Evolutionary conservation across 495 filamentous ascomycete genomes (phyloP).

Genomic region (Aspergillus conjunctus): DNA sequence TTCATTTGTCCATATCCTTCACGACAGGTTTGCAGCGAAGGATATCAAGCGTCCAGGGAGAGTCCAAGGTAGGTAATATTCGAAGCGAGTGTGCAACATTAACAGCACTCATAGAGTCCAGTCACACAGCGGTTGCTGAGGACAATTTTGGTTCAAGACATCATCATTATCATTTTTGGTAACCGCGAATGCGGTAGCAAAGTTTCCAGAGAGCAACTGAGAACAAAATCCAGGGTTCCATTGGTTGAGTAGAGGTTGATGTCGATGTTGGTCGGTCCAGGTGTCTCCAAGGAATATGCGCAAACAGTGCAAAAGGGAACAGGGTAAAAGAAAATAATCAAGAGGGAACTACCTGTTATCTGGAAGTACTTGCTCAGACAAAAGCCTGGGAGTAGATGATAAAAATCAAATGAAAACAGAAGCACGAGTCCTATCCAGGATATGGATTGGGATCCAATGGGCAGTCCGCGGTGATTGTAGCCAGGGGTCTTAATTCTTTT

Average conservation of each 20-base stretch:
- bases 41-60: conserved; percentile 27
- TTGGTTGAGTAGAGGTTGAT: conserved; percentile 13
- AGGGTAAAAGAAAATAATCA: conserved; percentile 34
- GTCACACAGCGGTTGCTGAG: conserved; percentile 41
- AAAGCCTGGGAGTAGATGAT: conserved; percentile 36
- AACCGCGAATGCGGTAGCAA: conserved; percentile 29
- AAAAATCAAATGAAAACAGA: conserved; percentile 33
- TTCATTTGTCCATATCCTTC: conserved; percentile 26
- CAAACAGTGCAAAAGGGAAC: conserved; percentile 24
- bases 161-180: conserved; percentile 31
- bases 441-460: conserved; percentile 41
- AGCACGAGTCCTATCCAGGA: conserved; percentile 44
- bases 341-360: conserved; percentile 51
- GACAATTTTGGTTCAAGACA: conserved; percentile 27
- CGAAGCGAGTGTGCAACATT: conserved; percentile 47
- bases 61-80: conserved; percentile 12
- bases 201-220: conserved; percentile 23
- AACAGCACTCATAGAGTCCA: conserved; percentile 49
- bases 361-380: conserved; percentile 33
- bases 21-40: conserved; percentile 34
- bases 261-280: conserved; percentile 23
- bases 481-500: conserved; percentile 22
- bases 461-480: conserved; percentile 22
- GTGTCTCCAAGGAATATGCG: conserved; percentile 22
- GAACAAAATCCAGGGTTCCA: conserved; percentile 21